Conservation (phyloP, 768 basidiomycete species). For the Tulasnella sp. region DNA sequence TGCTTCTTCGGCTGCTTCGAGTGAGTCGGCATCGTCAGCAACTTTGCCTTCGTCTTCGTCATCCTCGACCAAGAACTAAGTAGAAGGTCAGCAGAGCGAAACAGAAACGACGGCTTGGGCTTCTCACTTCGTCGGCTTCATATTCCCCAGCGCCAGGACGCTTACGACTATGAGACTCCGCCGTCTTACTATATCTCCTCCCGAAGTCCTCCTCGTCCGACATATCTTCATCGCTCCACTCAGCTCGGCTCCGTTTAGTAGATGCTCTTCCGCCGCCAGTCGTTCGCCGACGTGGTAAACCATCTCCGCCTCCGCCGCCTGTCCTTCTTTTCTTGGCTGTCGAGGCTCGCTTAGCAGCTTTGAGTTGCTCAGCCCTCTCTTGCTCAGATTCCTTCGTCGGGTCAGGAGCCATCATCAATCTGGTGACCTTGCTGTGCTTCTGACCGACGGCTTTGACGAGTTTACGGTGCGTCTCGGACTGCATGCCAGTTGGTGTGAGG, state of each 20-base stretch:
- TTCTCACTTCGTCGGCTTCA: constrained; percentile 18
- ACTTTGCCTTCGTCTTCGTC: constrained; percentile 50
- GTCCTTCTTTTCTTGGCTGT: constrained; percentile 4
- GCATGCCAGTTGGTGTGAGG: constrained; percentile 85
- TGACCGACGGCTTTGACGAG: constrained; percentile 85
- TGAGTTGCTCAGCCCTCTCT: constrained; percentile 31
- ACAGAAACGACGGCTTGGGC: not conserved
- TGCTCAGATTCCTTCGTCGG: constrained; percentile 59
- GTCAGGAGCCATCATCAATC: constrained; percentile 78
- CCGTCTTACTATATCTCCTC: constrained; percentile 14
- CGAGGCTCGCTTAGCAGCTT: constrained; percentile 28
- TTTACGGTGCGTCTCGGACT: constrained; percentile 86
- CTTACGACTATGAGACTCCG: not conserved
- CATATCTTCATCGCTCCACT: constrained; percentile 24
- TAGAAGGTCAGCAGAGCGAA: not conserved
- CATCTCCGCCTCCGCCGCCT: not conserved
- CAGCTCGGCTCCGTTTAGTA: not conserved
- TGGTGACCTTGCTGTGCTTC: constrained; percentile 79
- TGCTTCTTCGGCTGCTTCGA: constrained; percentile 37
- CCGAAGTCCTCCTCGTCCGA: constrained; percentile 17
- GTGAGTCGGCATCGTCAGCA: constrained; percentile 57
- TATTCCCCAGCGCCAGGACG: constrained; percentile 20
- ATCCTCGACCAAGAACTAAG: constrained; percentile 39
- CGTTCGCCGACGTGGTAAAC: not conserved
- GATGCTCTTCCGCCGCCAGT: not conserved